Base-by-base conservation (phyloP, 208 protist species). In the Spongospora subterranea region DNA sequence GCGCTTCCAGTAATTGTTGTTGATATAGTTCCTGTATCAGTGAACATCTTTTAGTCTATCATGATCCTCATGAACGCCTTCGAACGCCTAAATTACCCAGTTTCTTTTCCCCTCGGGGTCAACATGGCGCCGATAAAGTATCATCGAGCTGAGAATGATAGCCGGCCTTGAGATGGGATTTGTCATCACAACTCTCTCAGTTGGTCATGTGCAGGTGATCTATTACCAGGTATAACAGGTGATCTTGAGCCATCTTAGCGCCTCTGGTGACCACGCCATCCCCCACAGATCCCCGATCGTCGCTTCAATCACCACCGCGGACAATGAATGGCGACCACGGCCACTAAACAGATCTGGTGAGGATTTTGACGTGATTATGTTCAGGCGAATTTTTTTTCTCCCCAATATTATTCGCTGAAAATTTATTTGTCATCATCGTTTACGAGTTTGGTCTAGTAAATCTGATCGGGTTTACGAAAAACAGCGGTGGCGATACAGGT, bases 171-270 rank as follows among this genome's bases (percentile, higher is more conserved):
- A 60, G 50, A 24, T 60, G 6, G 13, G 6, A 60, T 60, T 60
- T 24, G 24, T 6, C 24, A 60, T 60, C 24, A 24, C 6, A 29
- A 60, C 50, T n/a, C n/a, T n/a, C n/a, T n/a, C 50, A 60, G 6
- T 6, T 24, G 50, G 50, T 60, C 6, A 29, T 24, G 50, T 60
- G 6, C 24, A 60, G 50, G 24, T 24, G 24, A 60, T n/a, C n/a
- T n/a, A n/a, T n/a, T n/a, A 60, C 50, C 50, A 60, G 50, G 50
- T 60, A 60, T 60, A 60, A 24, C 50, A 60, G 50, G 50, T 60
- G 50, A 60, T 60, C 50, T 60, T 60, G 13, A 60, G 50, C 6
- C 50, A 60, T 60, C 50, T 60, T 24, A 60, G 24, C 50, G 50
- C 50, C 24, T 60, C 50, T 60, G 50, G 50, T 60, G 50, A 60